A percentile compares a stretch with the other conserved stretches of the same genome.
These are phyloP conservation scores for Calvatia gigantea DNA, from an alignment of 768 basidiomycete species.

Conservation along the genomic window DNA sequence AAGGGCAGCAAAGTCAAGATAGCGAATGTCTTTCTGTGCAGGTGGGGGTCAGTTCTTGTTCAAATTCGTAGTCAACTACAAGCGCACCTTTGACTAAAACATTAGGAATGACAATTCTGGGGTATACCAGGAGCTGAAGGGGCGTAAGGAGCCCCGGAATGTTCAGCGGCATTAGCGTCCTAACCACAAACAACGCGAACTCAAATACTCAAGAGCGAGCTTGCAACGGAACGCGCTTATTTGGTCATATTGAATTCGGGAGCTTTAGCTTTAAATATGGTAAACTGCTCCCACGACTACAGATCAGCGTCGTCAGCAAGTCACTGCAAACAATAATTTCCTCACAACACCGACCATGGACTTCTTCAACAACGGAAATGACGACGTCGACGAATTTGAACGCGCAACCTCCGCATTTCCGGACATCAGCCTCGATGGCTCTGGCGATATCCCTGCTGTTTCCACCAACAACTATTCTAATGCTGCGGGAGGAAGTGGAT, in stretches of 20 bases:
- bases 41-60: conserved; percentile 13
- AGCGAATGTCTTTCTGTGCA: conserved; percentile 75
- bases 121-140: conserved; percentile 65
- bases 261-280: neutral
- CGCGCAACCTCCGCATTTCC: conserved; percentile 81
- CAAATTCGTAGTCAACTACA: neutral
- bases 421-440: conserved; percentile 75
- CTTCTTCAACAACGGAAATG: conserved; percentile 39
- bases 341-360: conserved; percentile 32
- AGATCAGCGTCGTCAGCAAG: conserved; percentile 7
- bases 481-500: conserved; percentile 37
- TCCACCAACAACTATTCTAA: conserved; percentile 26
- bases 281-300: conserved; percentile 4
- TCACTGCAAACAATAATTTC: neutral
- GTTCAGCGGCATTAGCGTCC: conserved; percentile 64
- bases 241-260: neutral
- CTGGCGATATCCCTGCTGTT: conserved; percentile 47
- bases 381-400: conserved; percentile 73
- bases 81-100: conserved; percentile 61
- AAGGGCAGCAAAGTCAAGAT: conserved; percentile 73
- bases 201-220: too few relatives aligned
- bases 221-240: neutral
- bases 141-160: conserved; percentile 67
- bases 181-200: neutral
- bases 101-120: conserved; percentile 65